phyloP scores from a whole-genome alignment of 139 green algal genomes.

The Chlamydomonas sp. region DNA sequence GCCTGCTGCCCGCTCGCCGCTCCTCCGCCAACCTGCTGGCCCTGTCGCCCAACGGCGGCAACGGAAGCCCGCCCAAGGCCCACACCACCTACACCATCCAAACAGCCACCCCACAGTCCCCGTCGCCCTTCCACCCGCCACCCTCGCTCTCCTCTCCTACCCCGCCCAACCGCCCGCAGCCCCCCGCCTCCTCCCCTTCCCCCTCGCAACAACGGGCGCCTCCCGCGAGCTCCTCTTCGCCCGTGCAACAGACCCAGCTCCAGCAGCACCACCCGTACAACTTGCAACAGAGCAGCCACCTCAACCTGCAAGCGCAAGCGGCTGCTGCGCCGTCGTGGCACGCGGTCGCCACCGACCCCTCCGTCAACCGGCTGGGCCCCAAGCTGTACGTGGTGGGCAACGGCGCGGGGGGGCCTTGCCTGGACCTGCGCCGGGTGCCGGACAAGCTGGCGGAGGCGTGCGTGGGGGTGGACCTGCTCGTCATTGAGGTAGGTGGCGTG shows the following conservation, averaged over 20 bases:
- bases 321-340: conserved; percentile 36
- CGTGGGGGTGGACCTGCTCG: conserved; percentile 88
- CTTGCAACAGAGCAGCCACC: neutral
- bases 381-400: conserved; percentile 86
- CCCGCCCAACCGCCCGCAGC: too few species aligned
- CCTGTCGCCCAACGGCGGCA: neutral
- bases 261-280: too few species aligned
- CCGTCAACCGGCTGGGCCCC: conserved; percentile 33
- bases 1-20: conserved; percentile 5
- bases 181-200: too few species aligned
- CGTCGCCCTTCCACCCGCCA: too few species aligned
- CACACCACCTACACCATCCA: neutral
- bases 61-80: neutral
- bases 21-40: conserved; percentile 2
- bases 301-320: neutral
- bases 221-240: too few species aligned
- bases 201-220: too few species aligned
- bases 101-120: too few species aligned
- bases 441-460: conserved; percentile 67
- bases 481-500: conserved; percentile 96
- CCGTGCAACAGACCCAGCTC: too few species aligned
- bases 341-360: conserved; percentile 24
- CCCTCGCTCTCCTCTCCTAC: too few species aligned
- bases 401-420: conserved; percentile 92
- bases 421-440: conserved; percentile 92